These are phyloP conservation scores for Amaranthus tricolor DNA, from an alignment of 179 eudicot genomes.

Conservation along the genomic window DNA sequence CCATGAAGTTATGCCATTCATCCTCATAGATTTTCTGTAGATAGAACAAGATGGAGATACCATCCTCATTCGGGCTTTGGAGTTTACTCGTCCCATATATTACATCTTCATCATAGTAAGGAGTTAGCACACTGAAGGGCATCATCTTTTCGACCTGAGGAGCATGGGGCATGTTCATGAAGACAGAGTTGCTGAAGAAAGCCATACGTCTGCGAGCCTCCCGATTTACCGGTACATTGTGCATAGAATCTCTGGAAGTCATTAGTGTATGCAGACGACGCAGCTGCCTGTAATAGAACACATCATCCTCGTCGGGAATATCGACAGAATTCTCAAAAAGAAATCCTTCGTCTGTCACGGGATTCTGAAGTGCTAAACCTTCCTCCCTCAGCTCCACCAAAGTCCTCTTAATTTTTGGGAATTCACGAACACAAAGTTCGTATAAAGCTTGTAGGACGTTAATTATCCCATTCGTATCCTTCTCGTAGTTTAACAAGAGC, in stretches of 20 bases:
- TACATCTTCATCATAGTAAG: constrained; percentile 93
- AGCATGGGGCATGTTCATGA: constrained; percentile 98
- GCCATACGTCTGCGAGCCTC: constrained; percentile 88
- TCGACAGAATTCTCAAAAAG: constrained; percentile 77
- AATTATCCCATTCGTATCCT: constrained; percentile 45
- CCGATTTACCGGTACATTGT: constrained; percentile 67
- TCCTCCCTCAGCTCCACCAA: constrained; percentile 45
- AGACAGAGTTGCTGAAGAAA: constrained; percentile 87
- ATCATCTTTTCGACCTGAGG: constrained; percentile 91
- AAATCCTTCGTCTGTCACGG: constrained; percentile 37
- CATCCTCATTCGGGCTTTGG: constrained; percentile 76
- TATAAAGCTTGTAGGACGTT: constrained; percentile 71
- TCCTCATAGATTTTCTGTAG: constrained; percentile 89
- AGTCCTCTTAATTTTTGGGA: constrained; percentile 47
- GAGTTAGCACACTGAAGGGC: constrained; percentile 89
- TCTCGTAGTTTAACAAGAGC: constrained; percentile 49
- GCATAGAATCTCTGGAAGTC: constrained; percentile 75
- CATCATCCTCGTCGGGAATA: constrained; percentile 58
- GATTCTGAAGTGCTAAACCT: constrained; percentile 56
- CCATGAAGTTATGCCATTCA: constrained; percentile 84
- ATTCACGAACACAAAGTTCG: constrained; percentile 66
- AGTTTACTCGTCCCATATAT: constrained; percentile 59
- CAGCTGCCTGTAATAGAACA: constrained; percentile 61
- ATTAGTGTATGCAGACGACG: constrained; percentile 77
- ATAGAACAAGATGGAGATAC: constrained; percentile 83